These are phyloP conservation scores for Tolypocladium capitatum DNA, from an alignment of 2,329 filamentous ascomycete species.

Conservation along the genomic window DNA sequence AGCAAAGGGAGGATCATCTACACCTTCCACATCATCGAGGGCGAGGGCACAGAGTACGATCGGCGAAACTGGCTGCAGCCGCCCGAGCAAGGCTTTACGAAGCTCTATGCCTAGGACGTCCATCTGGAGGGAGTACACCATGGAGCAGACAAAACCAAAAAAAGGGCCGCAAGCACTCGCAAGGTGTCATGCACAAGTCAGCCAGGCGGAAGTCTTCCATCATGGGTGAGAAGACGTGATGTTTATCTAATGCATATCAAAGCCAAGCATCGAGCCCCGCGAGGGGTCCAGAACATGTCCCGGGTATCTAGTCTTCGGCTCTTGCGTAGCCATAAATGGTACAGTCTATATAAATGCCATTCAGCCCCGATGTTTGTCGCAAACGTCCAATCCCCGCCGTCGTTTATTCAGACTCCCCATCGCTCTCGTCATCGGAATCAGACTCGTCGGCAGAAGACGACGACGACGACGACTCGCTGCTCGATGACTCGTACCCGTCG, in stretches of 20 bases:
- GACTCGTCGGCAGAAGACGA: constrained; percentile 22
- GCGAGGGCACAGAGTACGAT: constrained; percentile 61
- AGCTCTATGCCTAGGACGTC: constrained; percentile 30
- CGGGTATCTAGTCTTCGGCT: constrained; percentile 3
- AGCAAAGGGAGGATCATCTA: constrained; percentile 84
- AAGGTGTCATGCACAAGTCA: background rate
- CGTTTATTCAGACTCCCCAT: constrained; percentile 2
- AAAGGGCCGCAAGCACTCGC: background rate
- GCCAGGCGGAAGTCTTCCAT: background rate
- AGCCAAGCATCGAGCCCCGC: constrained; percentile 1
- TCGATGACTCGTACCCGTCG: constrained; percentile 20
- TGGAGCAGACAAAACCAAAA: background rate
- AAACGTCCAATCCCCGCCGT: constrained; percentile 2
- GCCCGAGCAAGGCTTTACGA: constrained; percentile 65
- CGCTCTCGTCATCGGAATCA: constrained; percentile 17
- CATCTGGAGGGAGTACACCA: background rate
- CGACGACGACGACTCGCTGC: constrained; percentile 29
- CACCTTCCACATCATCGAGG: constrained; percentile 94
- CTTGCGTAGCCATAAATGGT: constrained; percentile 4
- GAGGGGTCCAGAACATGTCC: constrained; percentile 2
- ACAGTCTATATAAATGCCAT: constrained; percentile 3
- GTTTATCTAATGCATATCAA: constrained; percentile 3
- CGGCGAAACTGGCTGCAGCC: constrained; percentile 88
- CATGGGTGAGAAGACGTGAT: background rate
- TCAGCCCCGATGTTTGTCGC: background rate